phyloP scores from a whole-genome alignment of 176 grass and related monocot species.

The Poa annua region DNA sequence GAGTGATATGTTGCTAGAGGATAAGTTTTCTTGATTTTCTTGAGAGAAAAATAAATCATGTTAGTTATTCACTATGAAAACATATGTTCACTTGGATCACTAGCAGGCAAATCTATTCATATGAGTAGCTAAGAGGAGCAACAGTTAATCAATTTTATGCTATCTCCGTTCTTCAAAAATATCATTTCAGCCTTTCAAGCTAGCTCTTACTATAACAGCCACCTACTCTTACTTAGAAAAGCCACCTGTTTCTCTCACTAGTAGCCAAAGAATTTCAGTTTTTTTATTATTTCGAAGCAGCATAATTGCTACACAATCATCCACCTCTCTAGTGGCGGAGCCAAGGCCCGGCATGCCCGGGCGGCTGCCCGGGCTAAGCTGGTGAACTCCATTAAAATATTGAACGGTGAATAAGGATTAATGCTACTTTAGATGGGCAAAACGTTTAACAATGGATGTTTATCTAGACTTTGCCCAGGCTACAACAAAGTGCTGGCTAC shows the following conservation, averaged over 20 bases:
- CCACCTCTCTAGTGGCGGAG: too few relatives aligned
- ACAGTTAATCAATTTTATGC: neutral
- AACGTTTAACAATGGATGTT: too few relatives aligned
- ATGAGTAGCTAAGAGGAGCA: conserved; percentile 10
- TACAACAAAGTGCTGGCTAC: too few relatives aligned
- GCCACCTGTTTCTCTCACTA: neutral
- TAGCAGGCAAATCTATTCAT: neutral
- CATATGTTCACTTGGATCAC: neutral
- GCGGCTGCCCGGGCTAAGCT: too few relatives aligned
- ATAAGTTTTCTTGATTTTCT: neutral
- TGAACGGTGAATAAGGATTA: too few relatives aligned
- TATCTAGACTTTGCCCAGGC: too few relatives aligned
- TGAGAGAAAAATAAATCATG: neutral
- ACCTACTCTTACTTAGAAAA: neutral
- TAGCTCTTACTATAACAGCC: neutral
- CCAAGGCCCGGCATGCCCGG: too few relatives aligned
- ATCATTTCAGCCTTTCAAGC: neutral
- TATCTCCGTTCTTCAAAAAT: neutral
- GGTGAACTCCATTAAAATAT: too few relatives aligned
- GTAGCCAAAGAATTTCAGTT: neutral
- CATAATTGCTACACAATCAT: neutral
- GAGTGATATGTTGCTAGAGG: neutral
- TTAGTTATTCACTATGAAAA: neutral
- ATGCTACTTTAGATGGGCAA: too few relatives aligned
- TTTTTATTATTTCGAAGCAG: neutral